Evolutionary conservation across 2,329 filamentous ascomycete species (phyloP), one percentile per base, ranked within the genome.

Genomic region (Emericellopsis cladophorae): DNA sequence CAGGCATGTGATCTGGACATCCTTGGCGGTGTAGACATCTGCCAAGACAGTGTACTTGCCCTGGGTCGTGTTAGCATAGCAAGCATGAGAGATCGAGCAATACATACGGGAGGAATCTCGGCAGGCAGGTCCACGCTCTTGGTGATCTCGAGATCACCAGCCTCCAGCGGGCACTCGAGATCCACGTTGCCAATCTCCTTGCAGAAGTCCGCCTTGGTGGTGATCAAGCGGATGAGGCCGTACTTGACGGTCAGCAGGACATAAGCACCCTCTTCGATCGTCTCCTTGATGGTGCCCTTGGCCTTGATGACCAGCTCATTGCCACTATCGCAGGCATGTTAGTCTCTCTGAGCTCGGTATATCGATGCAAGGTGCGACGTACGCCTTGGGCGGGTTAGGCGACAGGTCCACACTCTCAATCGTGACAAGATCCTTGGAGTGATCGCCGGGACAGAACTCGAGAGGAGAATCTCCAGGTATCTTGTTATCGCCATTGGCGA

Each of bases 341-440:
- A 61, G 55, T 15, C 22, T 49, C 31, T 21, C 32, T 36, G 21
- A 41, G 9, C 32, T 15, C 18, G 18, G 18, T 21, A 5, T 21
- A 21, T 21, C n/a, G 8, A 8, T 35, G n/a, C 7, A 4, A 9
- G 32, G 31, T 37, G 36, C 14, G 35, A 46, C 38, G 44, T 78
- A 96, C 90, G 88, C 71, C 56, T 76, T 57, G 31, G 92, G 92
- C 45, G 90, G 92, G 62, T 95, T 96, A 12, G 92, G 92, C 31
- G 62, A 56, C 43, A 98, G 64, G 53, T 95, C 80, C 42, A 96
- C 87, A 37, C 74, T 75, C 48, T 88, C 69, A 53, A 98, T 88
- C 35, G 67, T 65, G 50, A 95, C 67, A 43, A 89, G 73, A 58
- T 95, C 79, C 40, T 76, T 60, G 38, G 63, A 61, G 43, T 85